These are phyloP conservation scores for Lipomyces sp. DNA, from an alignment of 805 yeast species.

Conservation along the genomic window DNA sequence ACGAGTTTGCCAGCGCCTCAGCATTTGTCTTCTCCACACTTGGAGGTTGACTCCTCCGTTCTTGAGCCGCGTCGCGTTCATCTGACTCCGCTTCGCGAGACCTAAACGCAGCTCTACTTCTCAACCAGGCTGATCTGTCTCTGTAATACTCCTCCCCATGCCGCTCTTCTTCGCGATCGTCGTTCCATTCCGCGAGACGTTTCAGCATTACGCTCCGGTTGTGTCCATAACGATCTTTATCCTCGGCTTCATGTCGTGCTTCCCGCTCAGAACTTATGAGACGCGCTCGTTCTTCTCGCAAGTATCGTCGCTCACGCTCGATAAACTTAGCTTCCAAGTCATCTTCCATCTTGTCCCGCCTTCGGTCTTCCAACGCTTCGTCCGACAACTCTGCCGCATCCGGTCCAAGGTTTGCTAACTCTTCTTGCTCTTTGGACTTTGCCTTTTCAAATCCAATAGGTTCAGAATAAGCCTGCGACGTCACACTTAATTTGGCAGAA, in stretches of 20 bases:
- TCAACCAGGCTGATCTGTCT: slow-evolving; percentile 29
- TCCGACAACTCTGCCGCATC: slow-evolving; percentile 20
- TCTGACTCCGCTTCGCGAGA: slow-evolving; percentile 25
- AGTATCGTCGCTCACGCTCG: slow-evolving; percentile 26
- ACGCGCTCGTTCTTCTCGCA: slow-evolving; percentile 24
- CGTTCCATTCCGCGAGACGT: slow-evolving; percentile 28
- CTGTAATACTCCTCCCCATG: slow-evolving; percentile 28
- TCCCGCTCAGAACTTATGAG: slow-evolving; percentile 27
- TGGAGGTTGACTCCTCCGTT: neutral
- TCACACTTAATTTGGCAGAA: slow-evolving; percentile 4
- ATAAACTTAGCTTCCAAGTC: slow-evolving; percentile 20
- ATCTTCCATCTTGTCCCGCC: slow-evolving; percentile 21
- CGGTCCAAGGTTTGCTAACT: slow-evolving; percentile 2
- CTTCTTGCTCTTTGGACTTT: slow-evolving; percentile 4
- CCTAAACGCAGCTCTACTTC: slow-evolving; percentile 20
- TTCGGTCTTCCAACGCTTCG: slow-evolving; percentile 22
- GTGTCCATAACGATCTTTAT: slow-evolving; percentile 11
- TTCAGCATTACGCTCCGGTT: slow-evolving; percentile 4
- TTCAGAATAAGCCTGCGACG: slow-evolving; percentile 7
- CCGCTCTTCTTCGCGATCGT: slow-evolving; percentile 23
- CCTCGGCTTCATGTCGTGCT: slow-evolving; percentile 21
- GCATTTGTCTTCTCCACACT: slow-evolving; percentile 1
- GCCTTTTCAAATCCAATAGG: slow-evolving; percentile 16
- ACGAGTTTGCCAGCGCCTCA: slow-evolving; percentile 15
- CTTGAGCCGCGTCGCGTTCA: slow-evolving; percentile 23